phyloP scores from a whole-genome alignment of 768 basidiomycete genomes.

The Macrolepiota fuliginosa region DNA sequence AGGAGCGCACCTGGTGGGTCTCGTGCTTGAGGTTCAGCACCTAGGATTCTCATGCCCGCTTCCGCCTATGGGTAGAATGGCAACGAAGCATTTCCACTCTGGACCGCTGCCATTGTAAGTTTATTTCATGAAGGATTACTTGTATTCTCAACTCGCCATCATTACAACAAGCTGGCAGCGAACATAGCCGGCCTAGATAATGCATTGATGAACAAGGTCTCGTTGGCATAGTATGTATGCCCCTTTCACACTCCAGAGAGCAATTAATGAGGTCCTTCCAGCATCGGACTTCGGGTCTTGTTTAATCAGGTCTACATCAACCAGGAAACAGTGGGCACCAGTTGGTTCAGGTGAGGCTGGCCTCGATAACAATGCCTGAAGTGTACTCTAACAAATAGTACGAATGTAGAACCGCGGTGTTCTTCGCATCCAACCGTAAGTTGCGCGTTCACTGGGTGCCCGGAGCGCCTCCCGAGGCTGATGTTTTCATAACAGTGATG shows the following conservation, averaged over 20 bases:
- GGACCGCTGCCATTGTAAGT: constrained; percentile 31
- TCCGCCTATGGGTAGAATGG: constrained; percentile 21
- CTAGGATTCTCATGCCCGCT: not conserved
- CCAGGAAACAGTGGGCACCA: constrained; percentile 16
- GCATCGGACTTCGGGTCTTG: constrained; percentile 18
- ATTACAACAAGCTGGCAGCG: constrained; percentile 23
- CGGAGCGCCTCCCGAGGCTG: not conserved
- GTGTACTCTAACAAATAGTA: not conserved
- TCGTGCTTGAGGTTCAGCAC: not conserved
- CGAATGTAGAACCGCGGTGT: not conserved
- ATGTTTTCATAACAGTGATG: constrained; percentile 14
- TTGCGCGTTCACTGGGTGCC: not conserved
- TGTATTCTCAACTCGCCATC: not conserved
- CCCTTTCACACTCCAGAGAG: not conserved
- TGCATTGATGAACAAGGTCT: constrained; percentile 27
- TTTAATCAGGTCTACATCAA: constrained; percentile 25
- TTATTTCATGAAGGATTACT: not conserved
- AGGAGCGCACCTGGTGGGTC: constrained; percentile 27
- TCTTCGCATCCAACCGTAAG: not conserved
- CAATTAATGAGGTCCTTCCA: not conserved
- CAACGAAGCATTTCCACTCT: constrained; percentile 31
- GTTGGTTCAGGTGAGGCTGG: constrained; percentile 20
- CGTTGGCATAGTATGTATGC: constrained; percentile 28
- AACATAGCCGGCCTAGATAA: constrained; percentile 29
- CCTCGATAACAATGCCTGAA: not conserved